Conservation (phyloP, 1,284 basidiomycete genomes). For the Peniophora sp. region DNA sequence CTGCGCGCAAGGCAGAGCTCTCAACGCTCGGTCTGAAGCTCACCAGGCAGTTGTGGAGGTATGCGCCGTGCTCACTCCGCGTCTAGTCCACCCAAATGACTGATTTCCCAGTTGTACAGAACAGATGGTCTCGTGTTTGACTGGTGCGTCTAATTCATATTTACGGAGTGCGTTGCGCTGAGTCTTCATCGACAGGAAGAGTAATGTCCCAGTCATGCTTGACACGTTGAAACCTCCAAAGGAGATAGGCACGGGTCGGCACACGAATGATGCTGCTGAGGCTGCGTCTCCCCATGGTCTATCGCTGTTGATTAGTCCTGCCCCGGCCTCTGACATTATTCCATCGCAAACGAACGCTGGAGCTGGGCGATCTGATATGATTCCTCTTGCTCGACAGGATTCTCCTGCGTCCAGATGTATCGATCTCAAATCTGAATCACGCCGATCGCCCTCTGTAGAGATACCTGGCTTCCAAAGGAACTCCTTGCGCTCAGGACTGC, state of each 20-base stretch:
- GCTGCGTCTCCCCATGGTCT: too few relatives aligned
- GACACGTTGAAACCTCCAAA: constrained; percentile 12
- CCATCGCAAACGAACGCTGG: too few relatives aligned
- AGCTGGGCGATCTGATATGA: too few relatives aligned
- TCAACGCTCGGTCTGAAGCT: constrained; percentile 13
- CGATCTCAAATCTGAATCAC: not conserved
- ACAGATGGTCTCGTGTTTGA: constrained; percentile 24
- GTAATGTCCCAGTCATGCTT: constrained; percentile 13
- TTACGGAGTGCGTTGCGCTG: not conserved
- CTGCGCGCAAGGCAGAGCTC: constrained; percentile 12
- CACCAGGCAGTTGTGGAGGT: constrained; percentile 10
- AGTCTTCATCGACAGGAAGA: constrained; percentile 10
- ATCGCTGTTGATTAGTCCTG: too few relatives aligned
- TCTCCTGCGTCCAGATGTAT: not conserved
- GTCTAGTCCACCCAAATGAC: not conserved
- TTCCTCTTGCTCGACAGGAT: too few relatives aligned
- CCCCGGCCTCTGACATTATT: too few relatives aligned
- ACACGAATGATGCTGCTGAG: too few relatives aligned
- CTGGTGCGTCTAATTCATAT: constrained; percentile 14
- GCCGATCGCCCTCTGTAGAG: too few relatives aligned
- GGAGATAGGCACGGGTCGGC: too few relatives aligned
- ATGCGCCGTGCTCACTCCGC: constrained; percentile 13
- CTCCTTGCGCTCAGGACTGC: too few relatives aligned
- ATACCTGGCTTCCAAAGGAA: too few relatives aligned
- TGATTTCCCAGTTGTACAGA: constrained; percentile 1